Percentiles rank a stretch among this genome's conserved stretches.
Conservation (phyloP, 2,329 filamentous ascomycete species). For the Penicillium italicum region DNA sequence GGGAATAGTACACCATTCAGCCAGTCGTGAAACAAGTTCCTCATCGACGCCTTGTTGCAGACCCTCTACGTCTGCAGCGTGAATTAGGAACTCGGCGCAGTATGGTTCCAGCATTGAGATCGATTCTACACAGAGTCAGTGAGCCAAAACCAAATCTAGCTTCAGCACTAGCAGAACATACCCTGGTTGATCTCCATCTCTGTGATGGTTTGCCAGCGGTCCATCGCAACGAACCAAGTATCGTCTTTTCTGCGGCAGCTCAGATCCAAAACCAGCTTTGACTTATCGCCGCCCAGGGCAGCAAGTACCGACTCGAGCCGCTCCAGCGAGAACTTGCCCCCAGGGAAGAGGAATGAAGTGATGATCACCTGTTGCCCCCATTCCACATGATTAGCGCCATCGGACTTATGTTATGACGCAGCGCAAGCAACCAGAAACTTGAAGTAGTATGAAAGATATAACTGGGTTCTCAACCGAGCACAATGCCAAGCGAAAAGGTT, state of each 20-base stretch:
- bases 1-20: slow-evolving; percentile 84
- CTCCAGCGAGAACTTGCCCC: slow-evolving; percentile 72
- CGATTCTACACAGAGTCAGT: slow-evolving; percentile 57
- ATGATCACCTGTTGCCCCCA: slow-evolving; percentile 74
- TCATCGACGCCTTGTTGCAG: slow-evolving; percentile 89
- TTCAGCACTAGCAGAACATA: slow-evolving; percentile 38
- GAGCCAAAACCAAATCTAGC: background rate
- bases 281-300: slow-evolving; percentile 68
- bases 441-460: background rate
- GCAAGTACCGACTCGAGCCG: slow-evolving; percentile 70
- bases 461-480: background rate
- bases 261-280: slow-evolving; percentile 87
- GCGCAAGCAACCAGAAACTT: slow-evolving; percentile 2
- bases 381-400: slow-evolving; percentile 21
- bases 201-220: slow-evolving; percentile 98
- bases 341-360: slow-evolving; percentile 90
- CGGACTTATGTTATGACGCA: slow-evolving; percentile 11
- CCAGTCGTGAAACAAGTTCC: slow-evolving; percentile 69
- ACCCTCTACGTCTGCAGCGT: slow-evolving; percentile 95
- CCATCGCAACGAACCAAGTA: slow-evolving; percentile 95
- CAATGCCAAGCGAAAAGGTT: background rate
- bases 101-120: slow-evolving; percentile 80
- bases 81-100: slow-evolving; percentile 94
- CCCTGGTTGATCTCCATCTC: slow-evolving; percentile 91
- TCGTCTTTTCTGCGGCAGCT: slow-evolving; percentile 76